Evolutionary conservation across 352 stramenopile species (phyloP).

Genomic region (Globisporangium cylindrosporum): DNA sequence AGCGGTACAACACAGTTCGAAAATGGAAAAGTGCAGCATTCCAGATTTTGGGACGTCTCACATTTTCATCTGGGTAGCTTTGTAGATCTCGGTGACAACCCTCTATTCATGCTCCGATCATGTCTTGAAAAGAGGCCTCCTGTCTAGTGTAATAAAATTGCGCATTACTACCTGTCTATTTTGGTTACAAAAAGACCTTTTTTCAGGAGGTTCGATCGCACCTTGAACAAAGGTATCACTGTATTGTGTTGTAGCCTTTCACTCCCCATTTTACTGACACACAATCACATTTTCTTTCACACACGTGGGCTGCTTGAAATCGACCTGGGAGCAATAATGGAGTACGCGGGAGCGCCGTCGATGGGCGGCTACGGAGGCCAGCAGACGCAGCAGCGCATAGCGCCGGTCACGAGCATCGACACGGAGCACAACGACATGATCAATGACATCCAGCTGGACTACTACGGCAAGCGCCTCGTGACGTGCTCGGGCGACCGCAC

Average conservation of each 20-base stretch:
- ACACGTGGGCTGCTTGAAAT: not conserved
- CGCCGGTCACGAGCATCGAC: slow-evolving; percentile 64
- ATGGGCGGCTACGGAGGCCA: slow-evolving; percentile 4
- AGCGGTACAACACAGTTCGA: not conserved
- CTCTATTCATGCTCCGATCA: not conserved
- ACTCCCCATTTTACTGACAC: not conserved
- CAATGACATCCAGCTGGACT: slow-evolving; percentile 88
- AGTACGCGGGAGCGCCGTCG: slow-evolving; percentile 5
- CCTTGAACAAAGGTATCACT: not conserved
- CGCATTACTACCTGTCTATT: no score
- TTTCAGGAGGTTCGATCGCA: not conserved
- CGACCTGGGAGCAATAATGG: slow-evolving; percentile 10
- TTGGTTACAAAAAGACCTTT: no score
- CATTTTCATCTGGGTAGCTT: not conserved
- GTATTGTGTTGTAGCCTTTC: not conserved
- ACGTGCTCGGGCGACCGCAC: slow-evolving; percentile 83
- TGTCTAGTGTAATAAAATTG: no score
- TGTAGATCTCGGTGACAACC: not conserved
- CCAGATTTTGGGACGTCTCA: not conserved
- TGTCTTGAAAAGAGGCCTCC: no score
- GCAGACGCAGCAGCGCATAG: slow-evolving; percentile 24
- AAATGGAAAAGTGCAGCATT: not conserved
- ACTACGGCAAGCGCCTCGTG: slow-evolving; percentile 81
- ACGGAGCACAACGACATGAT: slow-evolving; percentile 89
- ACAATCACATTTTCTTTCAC: not conserved